These are phyloP conservation scores for Talaromyces proteolyticus DNA, from an alignment of 495 filamentous ascomycete genomes.

Conservation along the genomic window DNA sequence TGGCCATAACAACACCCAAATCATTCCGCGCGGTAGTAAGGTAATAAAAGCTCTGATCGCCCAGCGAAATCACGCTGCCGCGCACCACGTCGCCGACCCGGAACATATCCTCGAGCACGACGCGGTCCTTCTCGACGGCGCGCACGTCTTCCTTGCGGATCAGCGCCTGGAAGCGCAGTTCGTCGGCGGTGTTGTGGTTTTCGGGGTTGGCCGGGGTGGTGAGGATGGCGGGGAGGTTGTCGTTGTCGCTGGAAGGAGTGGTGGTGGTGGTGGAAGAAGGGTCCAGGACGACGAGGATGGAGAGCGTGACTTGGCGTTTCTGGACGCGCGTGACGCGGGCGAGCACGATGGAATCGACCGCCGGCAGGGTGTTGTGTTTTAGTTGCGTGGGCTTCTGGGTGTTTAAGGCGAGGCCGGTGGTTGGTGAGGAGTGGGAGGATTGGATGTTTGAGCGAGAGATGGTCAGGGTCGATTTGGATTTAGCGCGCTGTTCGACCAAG, in stretches of 20 bases:
- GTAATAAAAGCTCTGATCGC: slow-evolving; percentile 93
- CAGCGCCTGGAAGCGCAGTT: slow-evolving; percentile 41
- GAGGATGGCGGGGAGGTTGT: slow-evolving; percentile 45
- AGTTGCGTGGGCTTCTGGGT: too few species aligned
- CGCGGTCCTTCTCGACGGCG: slow-evolving; percentile 91
- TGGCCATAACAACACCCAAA: slow-evolving; percentile 90
- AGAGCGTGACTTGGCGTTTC: slow-evolving; percentile 73
- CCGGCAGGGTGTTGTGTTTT: slow-evolving; percentile 68
- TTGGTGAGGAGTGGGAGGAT: too few species aligned
- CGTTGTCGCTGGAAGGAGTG: slow-evolving; percentile 30
- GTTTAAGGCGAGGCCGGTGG: too few species aligned
- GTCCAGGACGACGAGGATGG: slow-evolving; percentile 73
- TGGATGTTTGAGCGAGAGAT: slow-evolving; percentile 36
- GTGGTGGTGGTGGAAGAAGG: slow-evolving; percentile 10
- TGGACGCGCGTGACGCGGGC: slow-evolving; percentile 79
- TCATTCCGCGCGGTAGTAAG: slow-evolving; percentile 84
- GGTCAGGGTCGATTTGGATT: slow-evolving; percentile 47
- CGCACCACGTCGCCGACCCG: slow-evolving; percentile 89
- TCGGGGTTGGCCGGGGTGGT: slow-evolving; percentile 36
- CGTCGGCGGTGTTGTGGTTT: slow-evolving; percentile 41
- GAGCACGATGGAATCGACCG: slow-evolving; percentile 74
- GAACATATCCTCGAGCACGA: slow-evolving; percentile 87
- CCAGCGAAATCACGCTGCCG: slow-evolving; percentile 82
- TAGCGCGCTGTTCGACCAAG: slow-evolving; percentile 40
- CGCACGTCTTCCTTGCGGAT: slow-evolving; percentile 83